Conservation (phyloP, 345 rosid species). For the Eucalyptus virginea region DNA sequence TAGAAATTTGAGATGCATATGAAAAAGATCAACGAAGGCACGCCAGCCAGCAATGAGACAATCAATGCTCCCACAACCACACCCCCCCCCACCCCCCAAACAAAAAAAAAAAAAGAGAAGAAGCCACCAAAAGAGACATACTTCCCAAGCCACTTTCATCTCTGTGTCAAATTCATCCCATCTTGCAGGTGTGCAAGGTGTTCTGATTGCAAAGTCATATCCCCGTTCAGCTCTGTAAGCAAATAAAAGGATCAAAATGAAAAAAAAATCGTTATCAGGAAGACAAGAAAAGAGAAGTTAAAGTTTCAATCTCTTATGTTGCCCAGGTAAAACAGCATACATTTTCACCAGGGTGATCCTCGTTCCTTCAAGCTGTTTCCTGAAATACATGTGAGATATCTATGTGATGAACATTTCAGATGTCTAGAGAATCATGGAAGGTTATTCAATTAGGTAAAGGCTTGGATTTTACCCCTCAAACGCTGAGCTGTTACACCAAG, state of each 20-base stretch:
- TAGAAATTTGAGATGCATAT: background rate
- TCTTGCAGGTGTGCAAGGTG: constrained; percentile 90
- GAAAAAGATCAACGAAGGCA: background rate
- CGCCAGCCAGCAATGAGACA: background rate
- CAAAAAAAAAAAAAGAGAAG: background rate
- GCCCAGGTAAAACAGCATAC: constrained; percentile 9
- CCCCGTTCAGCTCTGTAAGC: constrained; percentile 52
- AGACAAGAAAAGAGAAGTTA: background rate
- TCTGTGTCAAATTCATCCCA: constrained; percentile 89
- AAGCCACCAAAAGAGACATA: constrained; percentile 20
- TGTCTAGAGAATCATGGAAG: background rate
- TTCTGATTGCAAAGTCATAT: constrained; percentile 77
- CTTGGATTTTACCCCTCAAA: constrained; percentile 49
- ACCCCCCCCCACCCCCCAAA: background rate
- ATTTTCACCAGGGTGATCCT: constrained; percentile 72
- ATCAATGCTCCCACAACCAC: background rate
- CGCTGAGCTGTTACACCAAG: constrained; percentile 83
- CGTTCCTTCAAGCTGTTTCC: constrained; percentile 94
- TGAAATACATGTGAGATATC: constrained; percentile 3
- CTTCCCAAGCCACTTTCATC: constrained; percentile 91
- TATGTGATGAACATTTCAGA: background rate
- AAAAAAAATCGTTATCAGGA: background rate
- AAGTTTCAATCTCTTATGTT: background rate
- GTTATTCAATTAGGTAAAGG: background rate
- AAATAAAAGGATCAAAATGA: background rate